Evolutionary conservation across 2,329 filamentous ascomycete genomes (phyloP), one percentile per base, ranked within the genome.

Genomic region (Epichloe festucae): DNA sequence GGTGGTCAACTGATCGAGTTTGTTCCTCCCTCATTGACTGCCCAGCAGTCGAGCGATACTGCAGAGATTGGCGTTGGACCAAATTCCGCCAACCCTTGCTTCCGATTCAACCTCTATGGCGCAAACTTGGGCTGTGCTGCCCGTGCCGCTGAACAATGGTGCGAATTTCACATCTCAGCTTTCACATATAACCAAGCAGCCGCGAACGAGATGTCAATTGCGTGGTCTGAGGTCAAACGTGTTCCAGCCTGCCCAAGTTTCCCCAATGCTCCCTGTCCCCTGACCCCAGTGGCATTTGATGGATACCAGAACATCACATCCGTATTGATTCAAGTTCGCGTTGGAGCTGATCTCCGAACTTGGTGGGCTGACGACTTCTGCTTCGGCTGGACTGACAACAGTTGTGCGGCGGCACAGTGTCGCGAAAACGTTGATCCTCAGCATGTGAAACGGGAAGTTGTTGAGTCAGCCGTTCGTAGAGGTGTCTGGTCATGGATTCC

Each of bases 351-450:
- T 31, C 57, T 68, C 27, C 64, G 67, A 51, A 60, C 66, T 34
- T 71, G 69, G 69, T 71, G 69, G 69, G 67, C 61, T 27, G 69
- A 71, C 49, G 68, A 71, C 52, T 61, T 71, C 53, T 61, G 60
- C 19, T 58, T 70, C 43, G 67, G 68, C 45, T 71, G 69, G 69
- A 68, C 58, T 17, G 67, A 72, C 56, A 72, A 70, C 52, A 66
- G 60, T 45, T 71, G 69, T 53, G 61, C 66, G 23, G 67, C 69
- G 43, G 63, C 65, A 6, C 56, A 55, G 42, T 71, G 69, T 48
- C 69, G 69, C 40, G 58, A 58, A 5, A 57, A 53, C 31, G 53
- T 55, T 2, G 53, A 56, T 17, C 55, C 61, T 19, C 59, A 63
- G 39, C 55, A 54, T 21, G 60, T 60, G 51, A 67, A 66, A 59